These are phyloP conservation scores for Ochromonas danica DNA, from an alignment of 108 stramenopile species.

Conservation along the genomic window DNA sequence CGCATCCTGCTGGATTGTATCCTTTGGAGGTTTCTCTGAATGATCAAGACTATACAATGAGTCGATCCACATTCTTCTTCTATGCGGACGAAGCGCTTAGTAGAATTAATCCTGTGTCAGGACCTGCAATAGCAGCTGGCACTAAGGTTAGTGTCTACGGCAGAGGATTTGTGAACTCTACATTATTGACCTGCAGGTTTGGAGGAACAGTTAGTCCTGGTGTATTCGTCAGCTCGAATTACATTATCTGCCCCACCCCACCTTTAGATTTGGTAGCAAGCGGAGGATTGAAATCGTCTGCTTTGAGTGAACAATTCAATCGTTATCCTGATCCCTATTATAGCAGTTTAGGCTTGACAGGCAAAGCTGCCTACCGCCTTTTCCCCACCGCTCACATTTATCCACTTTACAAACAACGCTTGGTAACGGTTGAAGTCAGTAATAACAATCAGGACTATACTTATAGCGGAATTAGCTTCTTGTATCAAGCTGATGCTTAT, in stretches of 20 bases:
- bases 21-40: slow-evolving; percentile 65
- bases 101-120: slow-evolving; percentile 52
- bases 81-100: slow-evolving; percentile 49
- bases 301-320: slow-evolving; percentile 49
- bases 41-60: slow-evolving; percentile 65
- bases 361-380: slow-evolving; percentile 36
- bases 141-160: slow-evolving; percentile 64
- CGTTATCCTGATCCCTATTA: slow-evolving; percentile 42
- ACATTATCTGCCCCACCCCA: slow-evolving; percentile 62
- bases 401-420: slow-evolving; percentile 57
- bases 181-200: slow-evolving; percentile 62
- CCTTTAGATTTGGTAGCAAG: slow-evolving; percentile 41
- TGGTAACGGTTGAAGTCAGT: slow-evolving; percentile 65
- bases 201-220: slow-evolving; percentile 58
- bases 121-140: slow-evolving; percentile 60
- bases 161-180: slow-evolving; percentile 62
- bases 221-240: slow-evolving; percentile 44
- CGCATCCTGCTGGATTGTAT: slow-evolving; percentile 52
- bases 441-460: slow-evolving; percentile 64
- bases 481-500: slow-evolving; percentile 55
- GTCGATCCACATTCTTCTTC: slow-evolving; percentile 51
- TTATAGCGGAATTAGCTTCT: slow-evolving; percentile 47
- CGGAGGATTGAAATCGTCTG: slow-evolving; percentile 38
- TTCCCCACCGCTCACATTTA: slow-evolving; percentile 66
- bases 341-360: slow-evolving; percentile 28